Percentiles rank a stretch among this genome's conserved stretches.
Conservation (phyloP, 768 basidiomycete genomes). For the Mycena vitilis region DNA sequence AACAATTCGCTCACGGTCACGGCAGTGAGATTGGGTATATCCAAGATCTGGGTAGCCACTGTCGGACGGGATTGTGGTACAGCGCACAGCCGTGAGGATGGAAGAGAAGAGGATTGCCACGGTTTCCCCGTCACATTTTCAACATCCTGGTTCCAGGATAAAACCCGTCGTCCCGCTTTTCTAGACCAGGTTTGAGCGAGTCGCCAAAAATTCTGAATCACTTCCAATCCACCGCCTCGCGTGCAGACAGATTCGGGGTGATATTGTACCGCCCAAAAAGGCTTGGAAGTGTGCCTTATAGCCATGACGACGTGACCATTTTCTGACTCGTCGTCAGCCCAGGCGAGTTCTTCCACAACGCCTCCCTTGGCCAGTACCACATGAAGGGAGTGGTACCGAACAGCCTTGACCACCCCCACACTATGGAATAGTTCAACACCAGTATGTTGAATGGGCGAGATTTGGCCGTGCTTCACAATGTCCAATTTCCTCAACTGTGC, state of each 20-base stretch:
- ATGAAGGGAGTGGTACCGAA: constrained; percentile 86
- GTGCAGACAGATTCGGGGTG: constrained; percentile 90
- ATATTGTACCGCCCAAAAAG: constrained; percentile 92
- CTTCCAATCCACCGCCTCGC: constrained; percentile 71
- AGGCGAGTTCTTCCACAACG: constrained; percentile 75
- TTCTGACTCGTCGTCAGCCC: constrained; percentile 75
- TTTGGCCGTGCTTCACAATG: constrained; percentile 84
- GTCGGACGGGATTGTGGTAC: constrained; percentile 37
- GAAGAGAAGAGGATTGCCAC: constrained; percentile 66
- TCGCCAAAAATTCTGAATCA: constrained; percentile 80
- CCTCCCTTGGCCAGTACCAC: constrained; percentile 59
- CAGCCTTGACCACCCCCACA: constrained; percentile 65
- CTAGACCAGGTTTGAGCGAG: constrained; percentile 70
- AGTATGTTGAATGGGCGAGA: constrained; percentile 71
- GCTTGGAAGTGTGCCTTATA: constrained; percentile 67
- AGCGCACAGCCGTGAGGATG: constrained; percentile 40
- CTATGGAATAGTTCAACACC: constrained; percentile 71
- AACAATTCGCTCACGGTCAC: constrained; percentile 70
- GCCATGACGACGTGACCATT: constrained; percentile 84
- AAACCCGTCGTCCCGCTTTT: constrained; percentile 48
- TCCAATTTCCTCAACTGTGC: constrained; percentile 68
- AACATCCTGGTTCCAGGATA: constrained; percentile 55
- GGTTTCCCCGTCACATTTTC: constrained; percentile 56
- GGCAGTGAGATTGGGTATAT: constrained; percentile 55
- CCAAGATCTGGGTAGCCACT: constrained; percentile 52